Base-by-base conservation (phyloP, 2,329 filamentous ascomycete genomes). In the Myriosclerotinia scirpicola region DNA sequence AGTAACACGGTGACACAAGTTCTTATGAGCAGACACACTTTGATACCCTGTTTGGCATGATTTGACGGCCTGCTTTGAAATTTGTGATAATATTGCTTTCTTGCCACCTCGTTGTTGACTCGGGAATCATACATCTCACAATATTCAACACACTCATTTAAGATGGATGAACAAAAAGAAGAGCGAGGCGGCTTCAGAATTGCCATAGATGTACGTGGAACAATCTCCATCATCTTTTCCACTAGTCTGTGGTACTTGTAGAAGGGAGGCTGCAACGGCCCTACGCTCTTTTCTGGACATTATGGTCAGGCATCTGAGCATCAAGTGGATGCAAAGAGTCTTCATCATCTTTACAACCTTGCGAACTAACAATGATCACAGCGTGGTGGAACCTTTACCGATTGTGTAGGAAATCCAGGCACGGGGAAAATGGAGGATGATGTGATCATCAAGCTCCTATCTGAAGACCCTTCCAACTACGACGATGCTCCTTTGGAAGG, bases 401-500 rank as follows among this genome's bases (percentile, higher is more conserved):
- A 97, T 79, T 96, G 92, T 76, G 90, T 96, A 26, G 92, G 92
- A 71, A 94, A 93, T 73, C 85, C 90, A 6, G 87, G 84, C 73
- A 88, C 82, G 71, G 90, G 84, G 22, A 84, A 82, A 73, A 87
- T 89, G 83, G 83, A 87, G 77, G 86, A 93, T 76, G 90, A 95
- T 76, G 84, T 93, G 63, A 83, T 96, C 66, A 92, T 95, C 79
- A 96, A 96, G 80, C 86, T 97, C 2, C 86, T 97, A 22, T 96
- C 92, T 2, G 92, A 94, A 74, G 93, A 97, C 77, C 93, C 93
- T 2, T 84, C 87, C 66, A 97, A 97, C 80, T 97, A 97, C 80
- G 83, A 88, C 20, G 93, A 97, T 81, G 93, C 93, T 15, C 93
- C 93, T 2, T 84, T 96, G 22, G 93, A 97, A 81, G 93, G 93